These are phyloP conservation scores for Syncephalastrum monosporum DNA, from an alignment of 371 early-diverging fungal genomes.

Conservation along the genomic window DNA sequence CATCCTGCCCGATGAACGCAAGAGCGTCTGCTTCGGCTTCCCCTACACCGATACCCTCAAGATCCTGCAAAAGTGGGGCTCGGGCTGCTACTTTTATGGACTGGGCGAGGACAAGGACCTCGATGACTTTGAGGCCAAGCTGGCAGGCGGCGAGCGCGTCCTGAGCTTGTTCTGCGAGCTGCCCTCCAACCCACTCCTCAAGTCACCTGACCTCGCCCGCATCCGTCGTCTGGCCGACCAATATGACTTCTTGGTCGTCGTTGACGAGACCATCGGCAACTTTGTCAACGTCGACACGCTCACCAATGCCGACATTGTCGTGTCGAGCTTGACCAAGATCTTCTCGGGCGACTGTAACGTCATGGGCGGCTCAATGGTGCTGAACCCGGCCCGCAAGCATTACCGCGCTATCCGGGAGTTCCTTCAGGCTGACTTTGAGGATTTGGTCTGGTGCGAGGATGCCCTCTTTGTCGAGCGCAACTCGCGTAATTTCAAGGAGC, in stretches of 20 bases:
- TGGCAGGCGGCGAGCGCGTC: slow-evolving; percentile 61
- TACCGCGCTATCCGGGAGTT: slow-evolving; percentile 56
- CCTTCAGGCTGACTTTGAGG: slow-evolving; percentile 67
- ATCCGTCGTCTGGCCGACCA: slow-evolving; percentile 75
- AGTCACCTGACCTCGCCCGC: slow-evolving; percentile 74
- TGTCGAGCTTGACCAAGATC: slow-evolving; percentile 91
- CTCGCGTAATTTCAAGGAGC: slow-evolving; percentile 80
- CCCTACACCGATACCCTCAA: slow-evolving; percentile 95
- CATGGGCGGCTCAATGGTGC: slow-evolving; percentile 93
- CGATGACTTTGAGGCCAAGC: slow-evolving; percentile 62
- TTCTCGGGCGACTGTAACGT: slow-evolving; percentile 95
- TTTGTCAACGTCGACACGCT: slow-evolving; percentile 84
- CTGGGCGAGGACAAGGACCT: slow-evolving; percentile 75
- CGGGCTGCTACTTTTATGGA: slow-evolving; percentile 85
- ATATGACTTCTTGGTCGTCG: slow-evolving; percentile 76
- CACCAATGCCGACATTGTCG: slow-evolving; percentile 83
- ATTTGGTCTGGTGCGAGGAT: slow-evolving; percentile 90
- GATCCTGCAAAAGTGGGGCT: slow-evolving; percentile 91
- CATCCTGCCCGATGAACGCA: slow-evolving; percentile 48
- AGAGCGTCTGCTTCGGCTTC: slow-evolving; percentile 92
- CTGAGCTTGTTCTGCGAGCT: slow-evolving; percentile 89
- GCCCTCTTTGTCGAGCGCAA: slow-evolving; percentile 93
- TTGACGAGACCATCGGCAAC: slow-evolving; percentile 95
- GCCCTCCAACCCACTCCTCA: slow-evolving; percentile 91
- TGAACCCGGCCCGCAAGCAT: slow-evolving; percentile 73